Percentiles rank a stretch among this genome's conserved stretches.
These are phyloP conservation scores for Gentiana straminea DNA, from an alignment of 257 asterid species.

Conservation along the genomic window DNA sequence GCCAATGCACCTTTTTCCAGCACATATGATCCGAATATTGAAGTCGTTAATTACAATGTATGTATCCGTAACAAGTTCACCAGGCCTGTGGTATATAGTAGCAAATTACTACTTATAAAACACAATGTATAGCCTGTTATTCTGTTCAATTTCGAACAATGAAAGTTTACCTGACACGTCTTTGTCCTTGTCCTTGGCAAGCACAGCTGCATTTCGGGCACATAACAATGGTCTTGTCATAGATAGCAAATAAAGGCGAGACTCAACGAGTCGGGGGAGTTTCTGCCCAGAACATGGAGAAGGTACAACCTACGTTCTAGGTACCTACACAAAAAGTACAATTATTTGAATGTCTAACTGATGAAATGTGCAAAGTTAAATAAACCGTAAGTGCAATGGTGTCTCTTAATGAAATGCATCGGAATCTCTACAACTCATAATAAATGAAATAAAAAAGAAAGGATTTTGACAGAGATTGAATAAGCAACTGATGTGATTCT, in stretches of 20 bases:
- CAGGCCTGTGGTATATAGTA: slow-evolving; percentile 18
- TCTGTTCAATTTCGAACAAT: too few species aligned
- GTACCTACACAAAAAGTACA: slow-evolving; percentile 33
- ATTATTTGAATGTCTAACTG: too few species aligned
- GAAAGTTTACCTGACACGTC: slow-evolving; percentile 39
- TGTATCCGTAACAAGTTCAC: slow-evolving; percentile 30
- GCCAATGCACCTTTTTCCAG: slow-evolving; percentile 75
- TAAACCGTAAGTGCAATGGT: too few species aligned
- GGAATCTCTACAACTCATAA: too few species aligned
- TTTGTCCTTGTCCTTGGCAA: slow-evolving; percentile 37
- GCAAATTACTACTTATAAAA: not conserved
- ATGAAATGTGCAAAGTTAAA: too few species aligned
- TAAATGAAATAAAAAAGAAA: too few species aligned
- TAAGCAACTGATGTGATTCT: too few species aligned
- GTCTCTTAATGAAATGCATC: too few species aligned
- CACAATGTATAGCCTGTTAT: too few species aligned
- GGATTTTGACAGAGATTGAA: too few species aligned
- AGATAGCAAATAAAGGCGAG: slow-evolving; percentile 58
- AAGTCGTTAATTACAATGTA: slow-evolving; percentile 27
- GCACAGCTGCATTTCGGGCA: slow-evolving; percentile 81
- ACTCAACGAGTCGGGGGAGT: slow-evolving; percentile 61
- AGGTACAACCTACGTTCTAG: slow-evolving; percentile 62
- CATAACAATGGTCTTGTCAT: slow-evolving; percentile 37
- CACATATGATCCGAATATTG: slow-evolving; percentile 63
- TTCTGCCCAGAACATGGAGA: slow-evolving; percentile 61